These are phyloP conservation scores for Musa schizocarpa DNA, from an alignment of 176 grass and related monocot genomes.

Conservation along the genomic window DNA sequence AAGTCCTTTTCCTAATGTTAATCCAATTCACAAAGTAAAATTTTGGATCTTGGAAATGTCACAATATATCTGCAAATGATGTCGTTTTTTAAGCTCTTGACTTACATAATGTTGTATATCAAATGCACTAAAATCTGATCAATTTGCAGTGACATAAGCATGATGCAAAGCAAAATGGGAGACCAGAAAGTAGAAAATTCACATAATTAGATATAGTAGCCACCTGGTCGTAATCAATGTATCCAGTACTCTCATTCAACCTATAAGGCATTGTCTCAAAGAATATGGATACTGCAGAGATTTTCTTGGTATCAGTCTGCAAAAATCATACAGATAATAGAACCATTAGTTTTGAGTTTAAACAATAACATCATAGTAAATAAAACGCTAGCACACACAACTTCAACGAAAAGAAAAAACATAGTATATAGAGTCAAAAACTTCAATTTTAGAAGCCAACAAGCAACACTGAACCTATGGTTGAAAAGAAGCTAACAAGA, in stretches of 20 bases:
- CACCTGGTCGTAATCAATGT: constrained; percentile 99
- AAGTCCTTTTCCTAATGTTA: background rate
- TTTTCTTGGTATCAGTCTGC: constrained; percentile 99
- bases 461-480: background rate
- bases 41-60: background rate
- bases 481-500: background rate
- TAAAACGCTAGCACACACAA: background rate
- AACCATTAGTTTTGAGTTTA: constrained; percentile 22
- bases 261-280: constrained; percentile 99
- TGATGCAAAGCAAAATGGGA: background rate
- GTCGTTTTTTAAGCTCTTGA: background rate
- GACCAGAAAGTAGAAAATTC: constrained; percentile 6
- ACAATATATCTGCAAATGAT: background rate
- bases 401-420: background rate
- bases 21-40: background rate
- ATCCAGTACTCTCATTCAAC: constrained; percentile 93
- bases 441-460: background rate
- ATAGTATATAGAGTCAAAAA: background rate
- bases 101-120: background rate
- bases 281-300: constrained; percentile 94
- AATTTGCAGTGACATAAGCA: no score
- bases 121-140: background rate
- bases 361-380: background rate
- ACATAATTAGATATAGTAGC: background rate
- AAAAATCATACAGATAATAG: constrained; percentile 22